Conservation (phyloP, 2,329 filamentous ascomycete genomes). For the Penicillium vulpinum region DNA sequence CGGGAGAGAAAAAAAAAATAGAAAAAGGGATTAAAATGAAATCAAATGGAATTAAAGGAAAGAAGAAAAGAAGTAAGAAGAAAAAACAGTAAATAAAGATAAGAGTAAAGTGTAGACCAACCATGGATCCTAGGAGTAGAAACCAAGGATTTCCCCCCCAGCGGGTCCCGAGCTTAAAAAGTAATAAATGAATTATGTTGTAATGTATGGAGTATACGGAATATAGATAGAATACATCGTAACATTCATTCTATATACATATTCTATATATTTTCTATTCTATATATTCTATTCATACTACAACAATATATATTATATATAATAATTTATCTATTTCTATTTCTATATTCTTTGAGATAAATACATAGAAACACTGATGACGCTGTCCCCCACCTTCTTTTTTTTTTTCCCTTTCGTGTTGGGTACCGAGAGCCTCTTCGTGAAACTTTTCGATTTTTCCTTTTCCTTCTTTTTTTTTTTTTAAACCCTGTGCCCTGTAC, state of each 20-base stretch:
- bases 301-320: neutral
- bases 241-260: too few species aligned
- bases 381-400: constrained; percentile 13
- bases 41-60: neutral
- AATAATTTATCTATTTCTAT: too few species aligned
- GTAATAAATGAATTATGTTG: too few species aligned
- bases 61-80: neutral
- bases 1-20: neutral
- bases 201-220: too few species aligned
- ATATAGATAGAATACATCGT: too few species aligned
- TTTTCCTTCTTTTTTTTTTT: constrained; percentile 2
- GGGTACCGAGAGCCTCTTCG: constrained; percentile 26
- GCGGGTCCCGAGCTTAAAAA: constrained; percentile 22
- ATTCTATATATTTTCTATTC: too few species aligned
- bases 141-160: constrained; percentile 16
- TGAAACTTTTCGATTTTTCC: constrained; percentile 15
- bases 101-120: constrained; percentile 4
- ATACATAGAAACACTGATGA: constrained; percentile 8
- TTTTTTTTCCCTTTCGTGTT: constrained; percentile 16
- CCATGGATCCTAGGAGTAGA: constrained; percentile 9
- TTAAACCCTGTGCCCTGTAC: neutral
- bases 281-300: too few species aligned
- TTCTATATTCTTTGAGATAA: neutral
- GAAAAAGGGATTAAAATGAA: neutral
- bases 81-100: neutral